Percentiles rank a stretch among this genome's conserved stretches.
Conservation (phyloP, 306 rosid species). For the Prunus persica region DNA sequence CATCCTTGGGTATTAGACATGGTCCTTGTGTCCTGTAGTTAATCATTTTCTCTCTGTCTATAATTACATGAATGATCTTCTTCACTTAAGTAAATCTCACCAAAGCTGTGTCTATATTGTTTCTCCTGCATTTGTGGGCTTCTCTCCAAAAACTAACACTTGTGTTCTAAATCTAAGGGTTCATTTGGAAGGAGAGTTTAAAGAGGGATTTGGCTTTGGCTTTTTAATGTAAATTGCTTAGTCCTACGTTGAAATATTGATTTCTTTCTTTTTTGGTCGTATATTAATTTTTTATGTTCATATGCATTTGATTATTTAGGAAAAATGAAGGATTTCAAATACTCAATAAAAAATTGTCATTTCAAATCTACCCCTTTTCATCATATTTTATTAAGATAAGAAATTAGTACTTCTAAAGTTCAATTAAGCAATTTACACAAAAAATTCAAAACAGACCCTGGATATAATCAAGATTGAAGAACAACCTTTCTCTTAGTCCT, state of each 20-base stretch:
- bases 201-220: no score
- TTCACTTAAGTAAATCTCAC: neutral
- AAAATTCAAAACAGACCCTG: neutral
- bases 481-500: neutral
- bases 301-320: neutral
- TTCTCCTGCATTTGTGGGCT: no score
- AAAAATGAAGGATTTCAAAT: no score
- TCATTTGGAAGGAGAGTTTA: no score
- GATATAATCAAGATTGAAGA: neutral
- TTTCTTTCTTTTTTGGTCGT: neutral
- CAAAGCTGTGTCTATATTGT: neutral
- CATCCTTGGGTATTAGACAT: neutral
- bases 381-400: no score
- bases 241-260: no score
- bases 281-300: neutral
- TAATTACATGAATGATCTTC: neutral
- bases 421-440: neutral
- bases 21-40: neutral
- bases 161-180: no score
- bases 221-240: no score
- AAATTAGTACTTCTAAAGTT: neutral
- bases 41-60: neutral
- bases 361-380: neutral
- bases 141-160: no score
- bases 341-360: no score